Evolutionary conservation across 2,329 filamentous ascomycete species (phyloP).

Genomic region (Purpureocillium takamizusanense): DNA sequence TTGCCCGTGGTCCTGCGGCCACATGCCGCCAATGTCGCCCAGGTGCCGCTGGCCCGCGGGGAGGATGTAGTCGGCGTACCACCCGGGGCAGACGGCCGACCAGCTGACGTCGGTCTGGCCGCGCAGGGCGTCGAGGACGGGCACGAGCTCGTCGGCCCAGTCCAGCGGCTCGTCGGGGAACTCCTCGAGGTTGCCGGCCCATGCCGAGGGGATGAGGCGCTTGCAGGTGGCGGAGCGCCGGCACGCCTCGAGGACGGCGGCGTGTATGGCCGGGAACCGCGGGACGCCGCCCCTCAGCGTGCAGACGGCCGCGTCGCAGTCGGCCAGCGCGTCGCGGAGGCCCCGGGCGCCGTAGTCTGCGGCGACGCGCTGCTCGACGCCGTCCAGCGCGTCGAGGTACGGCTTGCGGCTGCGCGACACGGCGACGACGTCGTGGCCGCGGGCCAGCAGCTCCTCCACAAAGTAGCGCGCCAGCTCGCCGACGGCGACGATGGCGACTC

Average conservation of each 20-base stretch:
- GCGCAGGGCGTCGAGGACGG: neutral
- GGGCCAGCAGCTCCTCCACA: conserved; percentile 2
- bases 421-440: neutral
- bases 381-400: neutral
- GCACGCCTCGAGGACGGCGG: conserved; percentile 3
- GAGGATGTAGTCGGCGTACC: conserved; percentile 3
- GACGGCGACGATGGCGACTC: conserved; percentile 3
- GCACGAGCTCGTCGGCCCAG: conserved; percentile 2
- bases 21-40: conserved; percentile 2
- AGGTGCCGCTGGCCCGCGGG: conserved; percentile 1
- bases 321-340: neutral
- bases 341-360: neutral
- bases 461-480: conserved; percentile 4
- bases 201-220: conserved; percentile 5
- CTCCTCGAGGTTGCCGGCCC: conserved; percentile 1
- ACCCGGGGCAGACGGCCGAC: conserved; percentile 2
- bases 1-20: conserved; percentile 4
- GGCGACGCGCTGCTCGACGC: conserved; percentile 1
- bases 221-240: conserved; percentile 3
- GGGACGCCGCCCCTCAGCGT: conserved; percentile 1
- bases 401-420: conserved; percentile 4
- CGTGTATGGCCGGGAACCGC: conserved; percentile 1
- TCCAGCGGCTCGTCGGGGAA: conserved; percentile 5
- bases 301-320: conserved; percentile 4
- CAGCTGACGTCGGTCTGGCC: conserved; percentile 2